Base-by-base conservation (phyloP, 371 early-diverging fungal genomes). In the Mucor lusitanicus region DNA sequence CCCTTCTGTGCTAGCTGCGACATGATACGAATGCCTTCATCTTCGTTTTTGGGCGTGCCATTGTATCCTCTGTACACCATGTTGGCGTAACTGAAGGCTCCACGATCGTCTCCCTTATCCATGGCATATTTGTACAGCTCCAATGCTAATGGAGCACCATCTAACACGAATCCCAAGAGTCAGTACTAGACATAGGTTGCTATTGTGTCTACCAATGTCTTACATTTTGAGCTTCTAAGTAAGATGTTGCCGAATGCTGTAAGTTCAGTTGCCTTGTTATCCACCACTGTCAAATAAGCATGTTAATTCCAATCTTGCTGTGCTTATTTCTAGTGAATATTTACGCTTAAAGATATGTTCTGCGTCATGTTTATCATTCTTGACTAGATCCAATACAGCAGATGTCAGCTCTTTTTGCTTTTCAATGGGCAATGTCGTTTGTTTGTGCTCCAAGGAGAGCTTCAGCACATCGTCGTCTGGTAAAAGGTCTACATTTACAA, bases 31-130 rank as follows among this genome's bases (percentile, higher is more conserved):
- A 78, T 68, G 11, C 78, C 82, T 19, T 69, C 56, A 5, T 73
- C 74, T 60, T 77, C 77, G 33, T 82, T 66, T 35, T 76, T 78
- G 8, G 68, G 61, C n/a, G 70, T 74, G 3, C 80, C 80, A 1
- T 71, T 56, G 28, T 78, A 75, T 6, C 81, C 81, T 56, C 78
- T 57, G 55, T 80, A 76, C 13, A 82, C 30, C 79, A 84, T 80
- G 44, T 67, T 84, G 11, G 85, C 82, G 62, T 76, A 84, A 70
- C 82, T 82, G 56, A 77, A 84, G 39, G 79, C 74, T 4, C 79
- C 85, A 21, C 72, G 69, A 61, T 80, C 81, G 39, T 84, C 82
- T 6, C 85, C 85, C 6, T 60, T 56, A 21, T 75, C 70, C 85
- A 82, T 84, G 0, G 81, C 76, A 37, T 61, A 60, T 65, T 63